Base-by-base conservation (phyloP, 768 basidiomycete species). In the Boletus subparvulus region DNA sequence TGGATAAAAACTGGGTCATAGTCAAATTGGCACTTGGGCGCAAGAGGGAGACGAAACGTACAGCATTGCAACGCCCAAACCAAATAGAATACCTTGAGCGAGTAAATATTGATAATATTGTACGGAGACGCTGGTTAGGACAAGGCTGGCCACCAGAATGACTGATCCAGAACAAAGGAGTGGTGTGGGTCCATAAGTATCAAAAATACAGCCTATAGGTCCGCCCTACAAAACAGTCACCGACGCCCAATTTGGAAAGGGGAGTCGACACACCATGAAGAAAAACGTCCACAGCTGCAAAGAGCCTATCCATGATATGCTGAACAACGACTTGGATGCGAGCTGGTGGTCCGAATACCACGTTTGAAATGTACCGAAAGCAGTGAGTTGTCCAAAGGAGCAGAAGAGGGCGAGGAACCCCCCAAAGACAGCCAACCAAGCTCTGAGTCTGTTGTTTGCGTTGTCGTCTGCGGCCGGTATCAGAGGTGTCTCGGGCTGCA, bases 231-330 rank as follows among this genome's bases (percentile, higher is more conserved):
- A n/a, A 24, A 50, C 13, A 35, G 47, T 59, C 48, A 60, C 45
- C 7, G 54, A 59, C 36, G 26, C 2, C 26, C 32, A 19, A 11
- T 8, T 47, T 9, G 12, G 12, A 13, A 30, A 32, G 26, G 37
- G 42, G 53, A 47, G 49, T 50, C 35, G 32, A 63, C 84, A 47
- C 67, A 88, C 87, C 55, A 84, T 83, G 62, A 86, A 80, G 74
- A 88, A 88, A 67, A 88, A 86, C 19, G 81, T 71, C 78, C 82
- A 88, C 4, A 89, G 72, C 62, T 88, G 87, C 45, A 88, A 59
- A 2, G 84, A 84, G 6, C 86, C 87, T 60, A 89, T 87, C 83
- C 86, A 87, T 3, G 86, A 83, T 58, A 88, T 85, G 24, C 76
- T 79, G 37, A 82, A 83, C 14, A 83, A 73, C 14, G 82, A 70